Evolutionary conservation across 169 alveolate genomes (phyloP), one percentile per base, ranked within the genome.

Genomic region (Cryptosporidium xiaoi): DNA sequence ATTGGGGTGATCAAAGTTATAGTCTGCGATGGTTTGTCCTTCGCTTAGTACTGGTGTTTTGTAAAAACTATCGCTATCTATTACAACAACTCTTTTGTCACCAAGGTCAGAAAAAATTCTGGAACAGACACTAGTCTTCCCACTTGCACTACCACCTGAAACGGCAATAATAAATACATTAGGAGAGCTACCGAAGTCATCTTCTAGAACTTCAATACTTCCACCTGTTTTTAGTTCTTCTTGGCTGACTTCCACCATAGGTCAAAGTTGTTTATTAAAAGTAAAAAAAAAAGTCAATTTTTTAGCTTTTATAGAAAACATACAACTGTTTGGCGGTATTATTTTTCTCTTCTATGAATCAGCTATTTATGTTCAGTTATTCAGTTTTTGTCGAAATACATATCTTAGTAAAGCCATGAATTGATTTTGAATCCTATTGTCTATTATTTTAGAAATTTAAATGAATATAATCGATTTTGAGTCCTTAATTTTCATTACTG

Each of bases 1-100:
- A 62, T 94, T 92, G 1, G 97, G 97, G 60, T 90, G 95, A 82
- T 94, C 96, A 82, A 91, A 95, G 83, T 95, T 93, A 90, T 93
- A 94, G 34, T 93, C 89, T 33, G 66, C 85, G 8, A 90, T 87
- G 55, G 91, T 83, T 44, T 84, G 90, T 27, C 90, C 94, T 24
- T 94, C 94, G n/a, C 83, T 93, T 62, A 91, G 69, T 8, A 94
- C 68, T 2, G 93, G 91, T 15, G 90, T 91, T 66, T 87, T 90
- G 67, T 94, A 94, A 84, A 90, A 94, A 65, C 92, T 82, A 64
- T 93, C 96, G 18, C 83, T 55, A 33, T 92, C 82, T 16, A 93
- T 66, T 44, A 92, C 64, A 20, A 92, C 91, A 40, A 87, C 92
- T 36, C 91, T 82, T 20, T 56, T 55, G 12, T 60, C 83, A 13